Evolutionary conservation across 805 yeast species (phyloP), one percentile per base, ranked within the genome.

Genomic region (Ogataea haglerorum): DNA sequence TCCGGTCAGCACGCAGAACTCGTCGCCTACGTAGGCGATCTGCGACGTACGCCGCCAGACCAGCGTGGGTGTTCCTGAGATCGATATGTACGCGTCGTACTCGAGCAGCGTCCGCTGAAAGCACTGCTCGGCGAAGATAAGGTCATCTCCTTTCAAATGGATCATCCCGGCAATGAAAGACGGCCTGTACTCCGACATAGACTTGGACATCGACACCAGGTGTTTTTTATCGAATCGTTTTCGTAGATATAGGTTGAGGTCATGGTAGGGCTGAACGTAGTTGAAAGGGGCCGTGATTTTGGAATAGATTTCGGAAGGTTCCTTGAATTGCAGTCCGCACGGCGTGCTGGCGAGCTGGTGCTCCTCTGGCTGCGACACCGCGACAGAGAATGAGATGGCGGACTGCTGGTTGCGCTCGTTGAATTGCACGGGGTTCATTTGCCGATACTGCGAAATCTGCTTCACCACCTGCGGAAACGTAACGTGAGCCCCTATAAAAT

Each of bases 41-140:
- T 91, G 96, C 7, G 96, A 96, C 1, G 96, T 89, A 38, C 98
- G 73, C 50, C 99, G 70, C 98, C 98, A 91, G 3, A 89, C 91
- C 16, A 91, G 76, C 0, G 96, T 89, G 2, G 98, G 98, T 0
- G 97, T 91, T 0, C 97, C 97, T 24, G 88, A 79, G 15, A 85
- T 79, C 16, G 80, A 73, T 28, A 93, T 84, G 58, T 86, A 85
- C 60, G 82, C 85, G 45, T 88, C 90, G 60, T 89, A 91, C 46
- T 95, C 96, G 31, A 91, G 66, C 26, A 91, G 67, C 0, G 98
- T 89, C 32, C 99, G 69, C 62, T 91, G 98, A 65, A 90, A 91
- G 53, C 96, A 86, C 65, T 91, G 95, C 58, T 91, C 99, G 84
- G 93, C 88, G 57, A 91, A 91, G 3, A 91, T 85, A 62, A 90